Conservation (phyloP, 306 rosid genomes). For the Trifolium repens region DNA sequence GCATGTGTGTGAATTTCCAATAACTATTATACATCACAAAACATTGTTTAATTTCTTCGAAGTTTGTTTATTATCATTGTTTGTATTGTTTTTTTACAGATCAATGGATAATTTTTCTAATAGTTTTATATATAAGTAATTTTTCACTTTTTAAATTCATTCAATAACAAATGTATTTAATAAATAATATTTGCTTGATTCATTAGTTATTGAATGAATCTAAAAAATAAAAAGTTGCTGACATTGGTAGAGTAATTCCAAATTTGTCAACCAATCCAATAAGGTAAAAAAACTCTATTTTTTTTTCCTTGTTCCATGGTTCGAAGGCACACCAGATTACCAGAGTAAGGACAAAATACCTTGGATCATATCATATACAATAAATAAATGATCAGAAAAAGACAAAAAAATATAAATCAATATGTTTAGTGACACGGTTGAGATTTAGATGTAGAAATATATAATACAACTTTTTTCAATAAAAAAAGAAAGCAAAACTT, state of each 20-base stretch:
- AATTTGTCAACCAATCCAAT: neutral
- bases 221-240: no score
- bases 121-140: no score
- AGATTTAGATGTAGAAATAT: slow-evolving; percentile 25
- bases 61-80: no score
- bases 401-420: neutral
- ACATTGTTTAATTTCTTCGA: no score
- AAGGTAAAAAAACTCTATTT: neutral
- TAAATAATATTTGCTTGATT: no score
- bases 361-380: slow-evolving; percentile 19
- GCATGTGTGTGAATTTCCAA: no score
- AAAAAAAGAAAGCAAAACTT: slow-evolving; percentile 39
- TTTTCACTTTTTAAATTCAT: no score
- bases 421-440: slow-evolving; percentile 14
- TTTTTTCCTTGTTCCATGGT: neutral
- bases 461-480: neutral
- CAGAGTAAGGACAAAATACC: slow-evolving; percentile 24
- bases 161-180: no score
- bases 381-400: slow-evolving; percentile 30
- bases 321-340: neutral
- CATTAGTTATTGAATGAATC: no score
- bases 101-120: no score
- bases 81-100: no score
- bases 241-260: neutral
- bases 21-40: no score